Evolutionary conservation across 768 basidiomycete species (phyloP), one percentile per base, ranked within the genome.

Genomic region (Tremella fuciformis): DNA sequence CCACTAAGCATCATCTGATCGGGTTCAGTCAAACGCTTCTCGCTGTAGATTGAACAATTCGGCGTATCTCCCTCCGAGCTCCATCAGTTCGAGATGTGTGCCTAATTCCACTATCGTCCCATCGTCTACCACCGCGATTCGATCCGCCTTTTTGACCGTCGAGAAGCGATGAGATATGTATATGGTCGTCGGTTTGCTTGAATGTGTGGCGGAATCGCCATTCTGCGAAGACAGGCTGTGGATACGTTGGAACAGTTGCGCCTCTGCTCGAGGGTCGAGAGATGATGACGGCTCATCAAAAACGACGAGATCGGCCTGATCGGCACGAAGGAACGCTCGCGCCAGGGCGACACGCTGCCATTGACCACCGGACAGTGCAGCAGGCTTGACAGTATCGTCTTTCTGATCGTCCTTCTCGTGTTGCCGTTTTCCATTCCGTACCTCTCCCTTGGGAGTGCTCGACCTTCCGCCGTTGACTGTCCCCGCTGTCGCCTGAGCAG

Each of bases 281-380:
- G 65, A 54, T 6, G 73, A 62, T 1, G 71, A 73, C 15, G 75
- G 74, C 51, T 76, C 72, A 50, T 93, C 91, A 70, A 92, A 87
- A 41, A 92, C 76, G 29, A 92, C 79, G 13, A 92, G 78, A 76
- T 91, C 88, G 84, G 87, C 69, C 83, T 84, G 67, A 80, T 82
- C 49, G n/a, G 88, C 86, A 59, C 89, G 81, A 87, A 91, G 89
- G 69, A 92, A 91, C 15, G 89, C 88, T 49, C 91, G 83, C 48
- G 89, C 87, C 50, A 92, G 82, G 16, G 91, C 89, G 57, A 93
- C 83, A 65, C 67, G 55, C 49, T 70, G 71, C 71, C 71, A 73
- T 52, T 92, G 89, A 66, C 90, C 90, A 41, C 89, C 89, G 13
- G 88, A 90, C 52, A 91, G 78, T 8, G 51, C 51, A n/a, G 51